Conservation (phyloP, 78 protist species). For the Dictyostelium intermedium region DNA sequence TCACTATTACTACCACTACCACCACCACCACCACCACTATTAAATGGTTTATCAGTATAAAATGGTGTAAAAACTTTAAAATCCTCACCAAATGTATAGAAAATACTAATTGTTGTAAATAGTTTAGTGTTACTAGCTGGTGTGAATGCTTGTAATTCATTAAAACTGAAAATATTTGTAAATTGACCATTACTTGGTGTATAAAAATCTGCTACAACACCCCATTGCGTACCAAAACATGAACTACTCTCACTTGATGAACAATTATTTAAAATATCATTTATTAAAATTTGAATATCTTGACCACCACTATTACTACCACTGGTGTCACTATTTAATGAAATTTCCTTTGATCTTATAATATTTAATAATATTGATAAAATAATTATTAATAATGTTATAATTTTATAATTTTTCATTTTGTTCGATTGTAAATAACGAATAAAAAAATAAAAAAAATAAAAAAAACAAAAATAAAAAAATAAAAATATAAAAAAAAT, state of each 20-base stretch:
- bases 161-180: conserved; percentile 2
- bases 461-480: not conserved
- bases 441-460: not conserved
- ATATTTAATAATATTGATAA: not conserved
- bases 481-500: too few relatives aligned
- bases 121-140: conserved; percentile 53
- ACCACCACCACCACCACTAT: not conserved
- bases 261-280: conserved; percentile 13
- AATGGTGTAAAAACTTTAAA: conserved; percentile 44
- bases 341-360: not conserved
- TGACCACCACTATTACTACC: not conserved
- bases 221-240: conserved; percentile 33
- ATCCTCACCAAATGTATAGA: conserved; percentile 53
- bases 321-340: not conserved
- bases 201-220: conserved; percentile 13
- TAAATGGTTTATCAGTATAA: conserved; percentile 14
- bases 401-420: not conserved
- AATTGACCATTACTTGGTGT: not conserved
- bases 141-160: not conserved
- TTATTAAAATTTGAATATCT: not conserved
- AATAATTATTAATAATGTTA: not conserved
- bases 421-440: not conserved
- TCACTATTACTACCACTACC: not conserved
- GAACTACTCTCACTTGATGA: not conserved
- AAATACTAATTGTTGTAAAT: conserved; percentile 16